Conservation (phyloP, 352 stramenopile species). For the Globisporangium ultimum region DNA sequence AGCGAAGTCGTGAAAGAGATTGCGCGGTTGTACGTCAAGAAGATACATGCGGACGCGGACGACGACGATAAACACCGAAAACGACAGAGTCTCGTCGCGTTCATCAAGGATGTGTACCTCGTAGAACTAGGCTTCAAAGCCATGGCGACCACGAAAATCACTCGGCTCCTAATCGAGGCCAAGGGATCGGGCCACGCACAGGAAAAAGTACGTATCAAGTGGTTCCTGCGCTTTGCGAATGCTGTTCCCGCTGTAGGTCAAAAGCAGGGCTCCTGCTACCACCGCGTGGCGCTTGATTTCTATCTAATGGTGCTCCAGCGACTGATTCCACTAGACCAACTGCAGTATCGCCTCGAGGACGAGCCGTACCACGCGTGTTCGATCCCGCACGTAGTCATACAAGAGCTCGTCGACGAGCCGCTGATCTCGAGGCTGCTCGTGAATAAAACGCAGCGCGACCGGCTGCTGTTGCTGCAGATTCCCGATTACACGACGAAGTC, state of each 20-base stretch:
- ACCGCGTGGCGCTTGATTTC: constrained; percentile 47
- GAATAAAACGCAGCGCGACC: constrained; percentile 41
- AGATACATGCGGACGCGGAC: constrained; percentile 37
- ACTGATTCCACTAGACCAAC: constrained; percentile 38
- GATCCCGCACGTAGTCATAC: constrained; percentile 34
- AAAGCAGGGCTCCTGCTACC: constrained; percentile 20
- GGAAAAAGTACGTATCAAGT: constrained; percentile 58
- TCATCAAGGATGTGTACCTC: constrained; percentile 56
- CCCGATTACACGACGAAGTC: background rate
- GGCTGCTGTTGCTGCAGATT: constrained; percentile 29
- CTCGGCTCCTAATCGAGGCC: constrained; percentile 37
- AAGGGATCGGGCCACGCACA: constrained; percentile 34
- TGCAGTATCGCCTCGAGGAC: constrained; percentile 41
- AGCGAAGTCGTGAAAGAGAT: constrained; percentile 52
- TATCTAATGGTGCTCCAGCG: constrained; percentile 46
- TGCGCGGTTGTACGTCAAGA: constrained; percentile 57
- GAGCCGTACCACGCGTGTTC: constrained; percentile 41
- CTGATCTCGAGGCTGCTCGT: constrained; percentile 47
- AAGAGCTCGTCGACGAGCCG: constrained; percentile 39
- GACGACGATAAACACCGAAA: constrained; percentile 34
- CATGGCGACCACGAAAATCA: constrained; percentile 51
- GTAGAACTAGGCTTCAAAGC: constrained; percentile 63
- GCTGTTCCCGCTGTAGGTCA: constrained; percentile 8
- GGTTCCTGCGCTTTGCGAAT: constrained; percentile 63
- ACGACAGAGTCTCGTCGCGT: constrained; percentile 41